Evolutionary conservation across 139 green algal genomes (phyloP).

Genomic region (Eudorina sp.): DNA sequence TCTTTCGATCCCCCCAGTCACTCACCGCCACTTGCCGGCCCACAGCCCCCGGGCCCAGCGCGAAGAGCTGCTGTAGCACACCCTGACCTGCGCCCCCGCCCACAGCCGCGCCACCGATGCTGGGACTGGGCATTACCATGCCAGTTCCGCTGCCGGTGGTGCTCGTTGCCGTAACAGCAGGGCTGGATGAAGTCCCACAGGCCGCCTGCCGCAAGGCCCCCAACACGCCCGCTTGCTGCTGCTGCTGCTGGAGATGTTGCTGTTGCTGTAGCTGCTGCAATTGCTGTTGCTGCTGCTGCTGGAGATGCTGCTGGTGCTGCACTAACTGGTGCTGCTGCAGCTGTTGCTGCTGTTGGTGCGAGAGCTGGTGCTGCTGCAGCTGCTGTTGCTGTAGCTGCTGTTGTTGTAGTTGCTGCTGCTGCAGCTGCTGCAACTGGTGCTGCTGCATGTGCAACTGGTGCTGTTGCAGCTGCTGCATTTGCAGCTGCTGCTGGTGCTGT

Average conservation of each 20-base stretch:
- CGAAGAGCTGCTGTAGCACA: constrained; percentile 24
- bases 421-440: neutral
- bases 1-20: neutral
- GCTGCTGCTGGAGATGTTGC: neutral
- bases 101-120: neutral
- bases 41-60: neutral
- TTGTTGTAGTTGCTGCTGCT: constrained; percentile 25
- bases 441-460: constrained; percentile 3
- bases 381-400: constrained; percentile 22
- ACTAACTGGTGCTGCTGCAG: constrained; percentile 19
- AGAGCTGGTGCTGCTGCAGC: neutral
- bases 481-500: constrained; percentile 4
- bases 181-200: neutral
- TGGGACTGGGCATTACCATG: neutral
- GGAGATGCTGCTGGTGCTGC: neutral
- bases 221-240: neutral
- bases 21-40: constrained; percentile 15
- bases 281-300: constrained; percentile 12
- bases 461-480: constrained; percentile 21
- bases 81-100: neutral
- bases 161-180: neutral
- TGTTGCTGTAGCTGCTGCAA: neutral
- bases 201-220: neutral
- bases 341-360: constrained; percentile 6
- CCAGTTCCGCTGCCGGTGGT: neutral